phyloP scores from a whole-genome alignment of 331 rosid genomes.

The Stylosanthes scabra region DNA sequence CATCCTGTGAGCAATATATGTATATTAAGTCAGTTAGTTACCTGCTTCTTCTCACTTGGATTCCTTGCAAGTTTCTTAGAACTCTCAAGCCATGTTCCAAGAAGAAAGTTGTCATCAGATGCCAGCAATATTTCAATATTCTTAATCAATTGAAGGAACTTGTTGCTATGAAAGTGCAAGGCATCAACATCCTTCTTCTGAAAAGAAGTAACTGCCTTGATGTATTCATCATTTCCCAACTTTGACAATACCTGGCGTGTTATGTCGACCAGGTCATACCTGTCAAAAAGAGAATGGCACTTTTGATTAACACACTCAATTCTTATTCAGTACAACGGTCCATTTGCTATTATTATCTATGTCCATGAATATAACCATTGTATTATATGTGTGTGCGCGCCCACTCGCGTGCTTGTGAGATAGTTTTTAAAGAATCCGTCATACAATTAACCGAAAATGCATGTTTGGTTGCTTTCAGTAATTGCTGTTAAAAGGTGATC shows the following conservation, averaged over 20 bases:
- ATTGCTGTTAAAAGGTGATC: neutral
- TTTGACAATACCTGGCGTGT: slow-evolving; percentile 90
- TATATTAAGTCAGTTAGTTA: slow-evolving; percentile 23
- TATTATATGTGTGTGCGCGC: no score
- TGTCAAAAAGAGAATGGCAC: slow-evolving; percentile 45
- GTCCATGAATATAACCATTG: neutral
- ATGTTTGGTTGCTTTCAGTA: neutral
- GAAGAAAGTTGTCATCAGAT: slow-evolving; percentile 80
- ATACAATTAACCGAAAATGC: neutral
- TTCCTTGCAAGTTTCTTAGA: slow-evolving; percentile 73
- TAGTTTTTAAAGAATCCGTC: neutral
- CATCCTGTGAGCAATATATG: neutral
- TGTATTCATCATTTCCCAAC: slow-evolving; percentile 78
- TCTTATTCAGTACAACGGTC: slow-evolving; percentile 1
- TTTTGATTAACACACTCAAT: slow-evolving; percentile 15
- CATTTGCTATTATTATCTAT: slow-evolving; percentile 8
- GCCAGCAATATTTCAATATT: slow-evolving; percentile 85
- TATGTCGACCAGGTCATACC: slow-evolving; percentile 95
- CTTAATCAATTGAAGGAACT: slow-evolving; percentile 72
- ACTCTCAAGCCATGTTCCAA: slow-evolving; percentile 95
- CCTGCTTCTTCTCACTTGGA: slow-evolving; percentile 73
- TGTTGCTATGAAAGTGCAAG: slow-evolving; percentile 57
- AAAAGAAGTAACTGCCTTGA: slow-evolving; percentile 65
- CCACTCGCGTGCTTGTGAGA: no score
- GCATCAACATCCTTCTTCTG: slow-evolving; percentile 59